These are phyloP conservation scores for Domatiomyces globalis DNA, from an alignment of 2,329 filamentous ascomycete genomes.

Conservation along the genomic window DNA sequence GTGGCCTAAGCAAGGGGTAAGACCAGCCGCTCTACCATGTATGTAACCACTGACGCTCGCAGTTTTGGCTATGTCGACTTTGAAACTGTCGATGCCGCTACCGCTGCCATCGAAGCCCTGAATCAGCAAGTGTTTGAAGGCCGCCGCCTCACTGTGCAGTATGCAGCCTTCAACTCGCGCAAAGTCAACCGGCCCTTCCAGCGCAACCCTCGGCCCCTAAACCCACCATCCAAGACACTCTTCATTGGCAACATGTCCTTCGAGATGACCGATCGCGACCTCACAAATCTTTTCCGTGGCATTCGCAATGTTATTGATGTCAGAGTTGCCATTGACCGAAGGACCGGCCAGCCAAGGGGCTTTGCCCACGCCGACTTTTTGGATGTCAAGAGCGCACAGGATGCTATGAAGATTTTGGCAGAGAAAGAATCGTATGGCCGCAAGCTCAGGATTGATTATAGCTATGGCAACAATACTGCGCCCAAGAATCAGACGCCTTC, in stretches of 20 bases:
- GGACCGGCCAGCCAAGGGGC: constrained; percentile 65
- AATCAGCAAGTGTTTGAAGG: constrained; percentile 50
- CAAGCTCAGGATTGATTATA: constrained; percentile 50
- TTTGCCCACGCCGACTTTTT: constrained; percentile 75
- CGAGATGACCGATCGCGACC: constrained; percentile 68
- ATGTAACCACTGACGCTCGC: constrained; percentile 7
- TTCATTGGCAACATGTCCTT: constrained; percentile 80
- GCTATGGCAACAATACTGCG: neutral
- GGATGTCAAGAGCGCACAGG: constrained; percentile 49
- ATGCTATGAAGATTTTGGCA: constrained; percentile 43
- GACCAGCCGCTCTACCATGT: constrained; percentile 11
- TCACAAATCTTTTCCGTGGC: constrained; percentile 61
- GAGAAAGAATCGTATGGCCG: constrained; percentile 52
- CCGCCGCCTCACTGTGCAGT: constrained; percentile 50
- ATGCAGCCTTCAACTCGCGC: constrained; percentile 26
- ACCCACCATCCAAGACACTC: constrained; percentile 48
- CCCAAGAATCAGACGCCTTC: neutral
- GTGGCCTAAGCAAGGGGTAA: constrained; percentile 57
- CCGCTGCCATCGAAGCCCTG: constrained; percentile 42
- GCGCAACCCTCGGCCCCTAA: constrained; percentile 12
- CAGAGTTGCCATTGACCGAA: constrained; percentile 67
- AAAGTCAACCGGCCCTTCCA: neutral
- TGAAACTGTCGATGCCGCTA: constrained; percentile 38
- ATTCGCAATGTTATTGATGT: constrained; percentile 60
- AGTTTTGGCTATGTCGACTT: constrained; percentile 57